Base-by-base conservation (phyloP, 176 grass and related monocot genomes). In the Luzula sylvatica region DNA sequence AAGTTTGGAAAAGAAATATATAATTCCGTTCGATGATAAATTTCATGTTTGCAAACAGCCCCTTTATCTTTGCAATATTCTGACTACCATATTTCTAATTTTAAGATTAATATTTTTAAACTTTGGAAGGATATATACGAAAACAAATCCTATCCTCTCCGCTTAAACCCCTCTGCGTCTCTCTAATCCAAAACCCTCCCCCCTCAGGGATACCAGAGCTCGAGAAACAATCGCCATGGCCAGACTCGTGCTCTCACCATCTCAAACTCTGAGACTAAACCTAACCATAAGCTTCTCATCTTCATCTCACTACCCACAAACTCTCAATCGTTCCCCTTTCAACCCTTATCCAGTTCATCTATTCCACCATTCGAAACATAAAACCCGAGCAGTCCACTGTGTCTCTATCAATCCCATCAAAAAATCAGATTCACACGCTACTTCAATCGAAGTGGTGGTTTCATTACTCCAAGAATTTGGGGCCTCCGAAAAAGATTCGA, bases 401-500 rank as follows among this genome's bases (percentile, higher is more conserved):
- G 44, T 65, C 13, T 40, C 53, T 14, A 15, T 42, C 2, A 27
- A 49, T n/a, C n/a, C n/a, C 23, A 8, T 13, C 8, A 25, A 58
- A 0, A 25, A 67, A 2, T 5, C 39, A 15, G 9, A 23, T 1
- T 58, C 44, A 4, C 20, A 12, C 15, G 38, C 18, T 1, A 70
- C 83, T 52, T 73, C 90, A 0, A 70, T 62, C 48, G 38, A 64
- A 5, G 90, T 74, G 13, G 56, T 88, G 1, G 59, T 24, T 7
- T 81, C 77, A 29, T 51, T 95, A 14, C 74, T 88, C 5, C 66
- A 27, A 27, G 77, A 86, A 23, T 45, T 65, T 20, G 84, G 80
- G 1, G 77, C 74, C 12, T 82, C 80, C 3, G 45, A 73, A 5
- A 56, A 56, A 15, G 77, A 79, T 35, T 76, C 77, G 1, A 23